Conservation (phyloP, 768 basidiomycete species). For the Amanita pseudoporphyria region DNA sequence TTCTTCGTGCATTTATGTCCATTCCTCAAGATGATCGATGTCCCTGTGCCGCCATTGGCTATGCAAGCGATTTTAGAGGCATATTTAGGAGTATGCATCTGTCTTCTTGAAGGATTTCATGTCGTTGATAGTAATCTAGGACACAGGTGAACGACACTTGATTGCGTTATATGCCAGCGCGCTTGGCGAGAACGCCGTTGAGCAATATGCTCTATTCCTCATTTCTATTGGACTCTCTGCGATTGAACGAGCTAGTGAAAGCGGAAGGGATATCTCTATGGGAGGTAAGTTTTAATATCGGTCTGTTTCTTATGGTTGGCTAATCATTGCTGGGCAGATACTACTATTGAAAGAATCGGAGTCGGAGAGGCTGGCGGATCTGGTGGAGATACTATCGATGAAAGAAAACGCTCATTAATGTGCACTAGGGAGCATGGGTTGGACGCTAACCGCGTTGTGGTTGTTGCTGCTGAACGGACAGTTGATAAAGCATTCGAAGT, state of each 20-base stretch:
- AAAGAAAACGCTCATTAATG: constrained; percentile 60
- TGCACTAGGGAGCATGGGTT: constrained; percentile 80
- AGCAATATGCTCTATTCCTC: constrained; percentile 87
- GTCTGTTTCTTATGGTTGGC: neutral
- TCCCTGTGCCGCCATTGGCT: constrained; percentile 60
- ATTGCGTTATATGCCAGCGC: constrained; percentile 94
- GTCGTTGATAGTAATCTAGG: constrained; percentile 24
- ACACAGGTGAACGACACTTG: constrained; percentile 73
- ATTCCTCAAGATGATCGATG: constrained; percentile 75
- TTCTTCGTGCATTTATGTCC: constrained; percentile 95
- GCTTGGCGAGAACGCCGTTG: constrained; percentile 82
- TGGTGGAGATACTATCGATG: constrained; percentile 33
- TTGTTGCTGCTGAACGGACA: constrained; percentile 69
- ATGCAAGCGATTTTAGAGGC: constrained; percentile 80
- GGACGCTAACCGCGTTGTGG: constrained; percentile 71
- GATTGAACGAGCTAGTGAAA: neutral
- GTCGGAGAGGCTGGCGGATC: neutral
- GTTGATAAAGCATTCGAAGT: constrained; percentile 65
- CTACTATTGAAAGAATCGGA: neutral
- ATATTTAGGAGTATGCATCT: constrained; percentile 59
- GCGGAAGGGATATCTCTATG: neutral
- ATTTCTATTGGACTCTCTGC: constrained; percentile 61
- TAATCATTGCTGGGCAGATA: neutral
- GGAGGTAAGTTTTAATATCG: too few relatives aligned
- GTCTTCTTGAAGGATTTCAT: neutral